Conservation (phyloP, 495 filamentous ascomycete genomes). For the Letharia columbiana region DNA sequence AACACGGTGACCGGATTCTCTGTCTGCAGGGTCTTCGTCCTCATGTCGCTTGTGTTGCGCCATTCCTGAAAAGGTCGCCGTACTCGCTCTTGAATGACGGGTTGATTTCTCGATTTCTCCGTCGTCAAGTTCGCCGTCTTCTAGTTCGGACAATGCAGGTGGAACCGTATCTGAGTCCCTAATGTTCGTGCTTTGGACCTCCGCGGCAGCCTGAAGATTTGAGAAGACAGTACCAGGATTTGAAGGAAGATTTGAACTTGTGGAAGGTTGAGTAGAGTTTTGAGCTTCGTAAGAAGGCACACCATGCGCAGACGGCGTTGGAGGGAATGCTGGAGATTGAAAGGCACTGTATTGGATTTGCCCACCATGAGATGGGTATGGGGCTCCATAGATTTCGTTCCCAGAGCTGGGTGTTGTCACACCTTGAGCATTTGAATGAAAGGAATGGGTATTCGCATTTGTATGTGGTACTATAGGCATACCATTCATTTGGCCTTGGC, state of each 20-base stretch:
- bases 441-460: conserved; percentile 15
- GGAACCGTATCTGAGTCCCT: neutral
- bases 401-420: conserved; percentile 4
- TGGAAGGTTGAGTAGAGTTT: neutral
- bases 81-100: conserved; percentile 16
- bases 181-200: neutral
- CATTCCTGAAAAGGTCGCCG: conserved; percentile 3
- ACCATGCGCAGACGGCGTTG: neutral
- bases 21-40: neutral
- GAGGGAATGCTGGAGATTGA: conserved; percentile 12
- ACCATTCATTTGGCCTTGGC: conserved; percentile 5
- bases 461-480: conserved; percentile 1
- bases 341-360: conserved; percentile 7
- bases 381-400: neutral
- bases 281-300: neutral
- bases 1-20: neutral
- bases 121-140: conserved; percentile 72
- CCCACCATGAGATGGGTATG: neutral
- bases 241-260: neutral
- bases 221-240: neutral
- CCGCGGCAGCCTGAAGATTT: neutral
- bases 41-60: conserved; percentile 1
- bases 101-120: conserved; percentile 42
- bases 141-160: conserved; percentile 31
- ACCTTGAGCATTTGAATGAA: conserved; percentile 17